phyloP scores from a whole-genome alignment of 2,329 filamentous ascomycete genomes.

The Pleurostoma richardsiae region DNA sequence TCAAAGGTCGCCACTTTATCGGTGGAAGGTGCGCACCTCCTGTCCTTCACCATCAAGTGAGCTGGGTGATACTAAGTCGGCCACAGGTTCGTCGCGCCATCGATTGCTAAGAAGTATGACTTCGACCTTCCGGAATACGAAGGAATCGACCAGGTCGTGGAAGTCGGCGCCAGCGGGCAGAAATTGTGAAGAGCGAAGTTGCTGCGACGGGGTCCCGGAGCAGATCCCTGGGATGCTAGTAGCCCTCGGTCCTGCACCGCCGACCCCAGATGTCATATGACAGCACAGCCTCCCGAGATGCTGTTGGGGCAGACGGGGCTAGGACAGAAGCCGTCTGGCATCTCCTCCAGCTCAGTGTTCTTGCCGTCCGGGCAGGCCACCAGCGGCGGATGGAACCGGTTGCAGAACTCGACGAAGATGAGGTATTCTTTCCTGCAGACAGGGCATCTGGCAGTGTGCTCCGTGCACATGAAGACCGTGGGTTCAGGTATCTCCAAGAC shows the following conservation, averaged over 20 bases:
- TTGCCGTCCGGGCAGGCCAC: slow-evolving; percentile 41
- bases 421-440: slow-evolving; percentile 56
- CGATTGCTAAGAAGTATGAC: slow-evolving; percentile 78
- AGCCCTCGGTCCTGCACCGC: too few relatives aligned
- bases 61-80: slow-evolving; percentile 1
- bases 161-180: slow-evolving; percentile 51
- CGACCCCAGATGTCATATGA: slow-evolving; percentile 36
- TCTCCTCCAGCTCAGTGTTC: slow-evolving; percentile 30
- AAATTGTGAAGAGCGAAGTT: slow-evolving; percentile 39
- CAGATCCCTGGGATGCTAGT: too few relatives aligned
- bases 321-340: slow-evolving; percentile 51
- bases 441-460: slow-evolving; percentile 51
- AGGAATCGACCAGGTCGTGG: slow-evolving; percentile 84
- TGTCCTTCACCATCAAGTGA: slow-evolving; percentile 1
- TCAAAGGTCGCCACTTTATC: slow-evolving; percentile 84
- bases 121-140: slow-evolving; percentile 79
- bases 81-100: slow-evolving; percentile 68
- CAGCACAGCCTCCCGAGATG: slow-evolving; percentile 46
- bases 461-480: slow-evolving; percentile 50
- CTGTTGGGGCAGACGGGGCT: slow-evolving; percentile 56
- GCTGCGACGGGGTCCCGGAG: not conserved
- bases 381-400: slow-evolving; percentile 42
- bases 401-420: slow-evolving; percentile 53
- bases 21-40: slow-evolving; percentile 64
- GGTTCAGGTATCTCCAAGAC: slow-evolving; percentile 1